Percentiles rank a stretch among this genome's conserved stretches.
Evolutionary conservation across 495 filamentous ascomycete genomes (phyloP).

Genomic region (Daldinia childiae): DNA sequence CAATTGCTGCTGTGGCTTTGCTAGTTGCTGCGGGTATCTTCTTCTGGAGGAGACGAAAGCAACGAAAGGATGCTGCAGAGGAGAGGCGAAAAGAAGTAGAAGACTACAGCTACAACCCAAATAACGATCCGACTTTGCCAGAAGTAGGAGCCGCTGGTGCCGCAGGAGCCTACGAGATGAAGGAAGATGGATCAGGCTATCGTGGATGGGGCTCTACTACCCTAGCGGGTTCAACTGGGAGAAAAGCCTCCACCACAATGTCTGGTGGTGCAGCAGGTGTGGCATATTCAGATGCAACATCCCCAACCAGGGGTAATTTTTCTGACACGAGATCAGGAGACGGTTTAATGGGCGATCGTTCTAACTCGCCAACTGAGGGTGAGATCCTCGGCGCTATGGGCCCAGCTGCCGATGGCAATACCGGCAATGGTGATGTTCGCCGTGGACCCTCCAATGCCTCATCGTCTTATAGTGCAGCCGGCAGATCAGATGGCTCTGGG

Average conservation of each 20-base stretch:
- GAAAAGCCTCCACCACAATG: slow-evolving; percentile 88
- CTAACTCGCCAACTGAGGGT: slow-evolving; percentile 69
- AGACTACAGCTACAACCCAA: slow-evolving; percentile 96
- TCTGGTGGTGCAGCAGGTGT: slow-evolving; percentile 73
- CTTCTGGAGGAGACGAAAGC: slow-evolving; percentile 87
- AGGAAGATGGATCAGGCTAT: slow-evolving; percentile 79
- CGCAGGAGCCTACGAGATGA: slow-evolving; percentile 71
- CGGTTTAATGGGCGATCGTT: slow-evolving; percentile 67
- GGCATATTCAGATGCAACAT: slow-evolving; percentile 80
- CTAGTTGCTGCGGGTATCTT: slow-evolving; percentile 79
- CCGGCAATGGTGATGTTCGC: slow-evolving; percentile 70
- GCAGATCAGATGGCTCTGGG: slow-evolving; percentile 84
- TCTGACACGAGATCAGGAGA: slow-evolving; percentile 80
- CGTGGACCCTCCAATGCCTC: slow-evolving; percentile 96
- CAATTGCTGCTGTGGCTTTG: slow-evolving; percentile 86
- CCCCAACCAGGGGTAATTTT: slow-evolving; percentile 73
- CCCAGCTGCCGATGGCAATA: slow-evolving; percentile 71
- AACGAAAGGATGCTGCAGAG: slow-evolving; percentile 84
- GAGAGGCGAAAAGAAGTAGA: slow-evolving; percentile 92
- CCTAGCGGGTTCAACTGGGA: slow-evolving; percentile 70
- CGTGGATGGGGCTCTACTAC: slow-evolving; percentile 93
- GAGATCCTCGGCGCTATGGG: slow-evolving; percentile 79
- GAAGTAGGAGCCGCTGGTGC: slow-evolving; percentile 61
- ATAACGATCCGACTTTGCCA: slow-evolving; percentile 86
- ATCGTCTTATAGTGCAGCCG: slow-evolving; percentile 87